Base-by-base conservation (phyloP, 441 rosid species). In the Flueggea neowawraea region DNA sequence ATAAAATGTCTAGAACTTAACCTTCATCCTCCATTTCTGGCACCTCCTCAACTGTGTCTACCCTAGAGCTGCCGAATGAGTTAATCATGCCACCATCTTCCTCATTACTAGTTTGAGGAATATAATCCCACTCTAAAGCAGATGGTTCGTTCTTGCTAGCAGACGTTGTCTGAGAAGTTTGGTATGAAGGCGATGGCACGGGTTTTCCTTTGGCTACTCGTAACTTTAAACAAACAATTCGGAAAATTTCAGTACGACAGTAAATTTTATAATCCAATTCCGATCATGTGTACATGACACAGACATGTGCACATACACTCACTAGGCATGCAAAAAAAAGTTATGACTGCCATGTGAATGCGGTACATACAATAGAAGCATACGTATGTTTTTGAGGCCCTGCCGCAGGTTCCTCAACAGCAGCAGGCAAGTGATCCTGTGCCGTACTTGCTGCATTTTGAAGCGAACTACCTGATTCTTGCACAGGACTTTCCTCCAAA, bases 321-420 rank as follows among this genome's bases (percentile, higher is more conserved):
- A 22, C 28, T 22, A 22, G 28, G 28, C 28, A 22, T 22, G 28
- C 28, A 22, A 56, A 67, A 58, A 36, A 58, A 64, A 62, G 48
- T 58, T 66, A 64, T 69, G 54, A 45, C 28, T 22, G 44, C 55
- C 17, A 59, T 41, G 12, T 6, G 31, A 16, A 47, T 13, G 41
- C n/a, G 70, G 65, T 60, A 64, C 87, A 56, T 85, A 88, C 91
- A 75, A 88, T 88, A 54, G 95, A 88, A 64, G 95, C 95, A 45
- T 85, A 85, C 43, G 95, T 88, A 71, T 73, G 87, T 53, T 80
- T 85, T 65, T 71, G 95, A 56, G 82, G 80, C 65, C 77, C 91
- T 43, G 62, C 86, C 48, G 57, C 65, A 61, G 82, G 64, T 63
- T 83, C 89, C 65, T 83, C 85, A 31, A 72, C 62, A 59, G 78